These are phyloP conservation scores for Diplodia scrobiculata DNA, from an alignment of 2,329 filamentous ascomycete genomes.

Conservation along the genomic window DNA sequence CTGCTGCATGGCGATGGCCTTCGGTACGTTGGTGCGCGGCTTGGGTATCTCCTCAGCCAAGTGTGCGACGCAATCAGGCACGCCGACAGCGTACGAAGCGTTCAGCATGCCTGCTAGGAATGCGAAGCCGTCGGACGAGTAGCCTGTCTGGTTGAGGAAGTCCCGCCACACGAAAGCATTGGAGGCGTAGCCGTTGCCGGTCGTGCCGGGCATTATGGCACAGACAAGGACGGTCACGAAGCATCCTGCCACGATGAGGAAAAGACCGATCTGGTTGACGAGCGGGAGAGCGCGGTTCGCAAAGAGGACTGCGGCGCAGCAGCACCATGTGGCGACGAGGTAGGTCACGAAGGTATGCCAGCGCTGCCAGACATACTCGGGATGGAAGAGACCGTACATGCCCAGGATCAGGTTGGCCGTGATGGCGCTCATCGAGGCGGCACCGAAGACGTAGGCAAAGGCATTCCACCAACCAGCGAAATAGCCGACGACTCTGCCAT, in stretches of 20 bases:
- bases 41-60: slow-evolving; percentile 55
- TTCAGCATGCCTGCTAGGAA: slow-evolving; percentile 69
- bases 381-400: slow-evolving; percentile 55
- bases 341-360: slow-evolving; percentile 58
- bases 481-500: slow-evolving; percentile 52
- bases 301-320: slow-evolving; percentile 54
- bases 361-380: slow-evolving; percentile 49
- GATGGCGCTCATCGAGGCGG: slow-evolving; percentile 49
- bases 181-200: slow-evolving; percentile 47
- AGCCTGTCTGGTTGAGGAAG: slow-evolving; percentile 53
- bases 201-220: slow-evolving; percentile 56
- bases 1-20: slow-evolving; percentile 46
- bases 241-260: slow-evolving; percentile 57
- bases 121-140: slow-evolving; percentile 59
- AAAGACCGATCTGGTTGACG: slow-evolving; percentile 58
- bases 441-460: slow-evolving; percentile 55
- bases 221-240: slow-evolving; percentile 60
- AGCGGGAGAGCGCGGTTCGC: slow-evolving; percentile 57
- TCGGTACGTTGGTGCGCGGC: slow-evolving; percentile 46
- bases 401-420: slow-evolving; percentile 51
- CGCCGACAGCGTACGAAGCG: slow-evolving; percentile 68
- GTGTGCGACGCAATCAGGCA: slow-evolving; percentile 65
- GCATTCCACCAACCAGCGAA: slow-evolving; percentile 58
- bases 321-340: slow-evolving; percentile 52
- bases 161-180: slow-evolving; percentile 51